phyloP scores from a whole-genome alignment of 257 asterid species.

The Nicotiana paniculata region DNA sequence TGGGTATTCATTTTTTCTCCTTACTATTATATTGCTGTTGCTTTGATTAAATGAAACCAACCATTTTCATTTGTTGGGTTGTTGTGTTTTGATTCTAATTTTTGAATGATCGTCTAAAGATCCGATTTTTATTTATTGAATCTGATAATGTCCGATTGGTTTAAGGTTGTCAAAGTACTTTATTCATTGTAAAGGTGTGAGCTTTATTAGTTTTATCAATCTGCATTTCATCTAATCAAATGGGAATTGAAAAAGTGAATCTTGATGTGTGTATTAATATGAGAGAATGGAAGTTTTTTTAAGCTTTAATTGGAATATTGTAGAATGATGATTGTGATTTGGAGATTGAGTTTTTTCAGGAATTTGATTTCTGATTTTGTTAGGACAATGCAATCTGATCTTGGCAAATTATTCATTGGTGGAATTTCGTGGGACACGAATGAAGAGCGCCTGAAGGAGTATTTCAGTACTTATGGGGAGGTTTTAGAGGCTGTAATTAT shows the following conservation, averaged over 20 bases:
- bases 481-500: conserved; percentile 25
- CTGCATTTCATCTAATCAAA: neutral
- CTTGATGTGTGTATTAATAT: neutral
- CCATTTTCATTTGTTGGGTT: neutral
- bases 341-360: neutral
- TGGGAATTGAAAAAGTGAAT: conserved; percentile 5
- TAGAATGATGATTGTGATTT: neutral
- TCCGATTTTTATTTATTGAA: conserved; percentile 10
- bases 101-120: conserved; percentile 19
- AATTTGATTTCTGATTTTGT: neutral
- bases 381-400: conserved; percentile 26
- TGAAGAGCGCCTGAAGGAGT: conserved; percentile 21
- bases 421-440: conserved; percentile 27
- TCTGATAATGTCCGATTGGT: conserved; percentile 6
- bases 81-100: conserved; percentile 3
- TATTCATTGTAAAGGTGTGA: conserved; percentile 4
- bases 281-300: neutral
- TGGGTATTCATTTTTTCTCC: conserved; percentile 13
- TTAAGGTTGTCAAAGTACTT: neutral
- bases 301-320: neutral
- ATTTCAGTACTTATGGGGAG: conserved; percentile 20
- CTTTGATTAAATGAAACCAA: neutral
- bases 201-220: neutral
- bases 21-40: neutral
- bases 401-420: conserved; percentile 25